A percentile compares a stretch with the other conserved stretches of the same genome.
Evolutionary conservation across 805 yeast species (phyloP).

Genomic region (Hemisphaericaspora nanyangensis): DNA sequence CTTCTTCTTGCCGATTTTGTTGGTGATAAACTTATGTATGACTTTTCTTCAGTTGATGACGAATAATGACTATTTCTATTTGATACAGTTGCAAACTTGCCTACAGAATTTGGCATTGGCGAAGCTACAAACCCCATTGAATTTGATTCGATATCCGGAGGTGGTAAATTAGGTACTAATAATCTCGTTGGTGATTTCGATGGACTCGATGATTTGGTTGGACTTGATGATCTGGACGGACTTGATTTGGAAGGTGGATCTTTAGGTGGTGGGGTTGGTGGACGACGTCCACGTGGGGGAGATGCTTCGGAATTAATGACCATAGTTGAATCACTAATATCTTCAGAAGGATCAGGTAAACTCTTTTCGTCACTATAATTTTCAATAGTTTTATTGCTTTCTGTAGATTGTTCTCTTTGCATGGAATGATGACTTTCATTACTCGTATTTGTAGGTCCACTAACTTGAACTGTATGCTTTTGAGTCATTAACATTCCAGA

Average conservation of each 20-base stretch:
- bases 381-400: neutral
- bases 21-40: too few relatives aligned
- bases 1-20: too few relatives aligned
- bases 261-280: conserved; percentile 1
- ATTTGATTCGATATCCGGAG: neutral
- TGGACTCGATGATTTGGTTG: conserved; percentile 1
- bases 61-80: too few relatives aligned
- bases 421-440: conserved; percentile 1
- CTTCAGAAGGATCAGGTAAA: neutral
- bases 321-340: too few relatives aligned
- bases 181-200: too few relatives aligned
- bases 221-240: neutral
- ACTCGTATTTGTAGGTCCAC: too few relatives aligned
- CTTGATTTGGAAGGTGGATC: neutral
- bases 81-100: too few relatives aligned
- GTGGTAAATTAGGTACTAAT: too few relatives aligned
- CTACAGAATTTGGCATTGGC: neutral
- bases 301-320: too few relatives aligned
- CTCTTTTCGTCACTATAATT: too few relatives aligned
- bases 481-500: conserved; percentile 2
- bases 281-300: neutral
- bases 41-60: too few relatives aligned
- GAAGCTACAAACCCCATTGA: neutral
- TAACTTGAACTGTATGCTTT: too few relatives aligned
- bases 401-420: neutral